A percentile compares a stretch with the other conserved stretches of the same genome.
phyloP scores from a whole-genome alignment of 2,329 filamentous ascomycete species.

The Cadophora malorum region DNA sequence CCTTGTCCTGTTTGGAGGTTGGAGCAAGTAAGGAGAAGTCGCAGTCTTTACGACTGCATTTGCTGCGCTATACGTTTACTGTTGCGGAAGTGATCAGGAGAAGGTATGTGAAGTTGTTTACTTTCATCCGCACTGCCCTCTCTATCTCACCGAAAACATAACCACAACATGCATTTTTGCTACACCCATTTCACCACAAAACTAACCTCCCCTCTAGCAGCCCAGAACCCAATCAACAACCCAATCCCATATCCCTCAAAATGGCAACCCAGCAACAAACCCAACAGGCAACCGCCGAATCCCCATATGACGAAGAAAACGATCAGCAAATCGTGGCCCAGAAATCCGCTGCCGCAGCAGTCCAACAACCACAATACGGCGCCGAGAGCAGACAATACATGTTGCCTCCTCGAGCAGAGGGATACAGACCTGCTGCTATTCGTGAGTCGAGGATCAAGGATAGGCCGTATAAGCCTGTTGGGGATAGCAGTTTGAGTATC shows the following conservation, averaged over 20 bases:
- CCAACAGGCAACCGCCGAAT: constrained; percentile 3
- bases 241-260: background rate
- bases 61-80: background rate
- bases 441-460: constrained; percentile 46
- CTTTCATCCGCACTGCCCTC: background rate
- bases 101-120: constrained; percentile 7
- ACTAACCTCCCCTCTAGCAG: background rate
- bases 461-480: constrained; percentile 41
- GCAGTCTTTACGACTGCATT: constrained; percentile 17
- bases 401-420: constrained; percentile 18
- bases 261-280: constrained; percentile 8
- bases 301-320: constrained; percentile 6
- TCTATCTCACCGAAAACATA: background rate
- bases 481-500: constrained; percentile 26
- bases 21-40: background rate
- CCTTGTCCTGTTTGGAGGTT: too few species aligned
- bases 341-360: background rate
- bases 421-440: constrained; percentile 26
- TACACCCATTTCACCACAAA: background rate
- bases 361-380: constrained; percentile 19
- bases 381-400: constrained; percentile 2
- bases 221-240: background rate
- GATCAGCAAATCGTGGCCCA: constrained; percentile 5
- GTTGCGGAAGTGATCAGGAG: background rate
- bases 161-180: background rate